Evolutionary conservation across 441 rosid species (phyloP).

Genomic region (Bocquillonia castaneifolia): DNA sequence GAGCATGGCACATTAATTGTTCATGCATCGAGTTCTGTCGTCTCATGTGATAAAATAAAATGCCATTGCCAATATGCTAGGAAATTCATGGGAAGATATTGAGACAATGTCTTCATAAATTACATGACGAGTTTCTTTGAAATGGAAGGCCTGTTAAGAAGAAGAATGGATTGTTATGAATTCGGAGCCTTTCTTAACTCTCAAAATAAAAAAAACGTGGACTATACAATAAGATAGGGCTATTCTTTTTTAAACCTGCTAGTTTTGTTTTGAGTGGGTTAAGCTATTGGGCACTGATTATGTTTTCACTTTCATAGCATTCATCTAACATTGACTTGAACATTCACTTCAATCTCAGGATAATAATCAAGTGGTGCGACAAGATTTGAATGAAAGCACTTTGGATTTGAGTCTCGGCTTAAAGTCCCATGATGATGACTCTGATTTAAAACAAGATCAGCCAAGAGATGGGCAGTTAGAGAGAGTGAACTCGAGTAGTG

Average conservation of each 20-base stretch:
- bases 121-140: background rate
- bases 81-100: slow-evolving; percentile 5
- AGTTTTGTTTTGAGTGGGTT: background rate
- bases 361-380: slow-evolving; percentile 47
- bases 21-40: background rate
- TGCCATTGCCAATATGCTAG: background rate
- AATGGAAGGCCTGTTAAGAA: background rate
- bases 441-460: slow-evolving; percentile 32
- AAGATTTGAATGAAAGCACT: slow-evolving; percentile 87
- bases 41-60: background rate
- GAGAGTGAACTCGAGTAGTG: slow-evolving; percentile 25
- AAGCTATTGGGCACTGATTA: background rate
- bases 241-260: background rate
- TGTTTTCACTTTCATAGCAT: background rate
- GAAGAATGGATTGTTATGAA: background rate
- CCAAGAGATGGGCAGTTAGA: slow-evolving; percentile 29
- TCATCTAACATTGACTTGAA: slow-evolving; percentile 18
- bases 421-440: slow-evolving; percentile 40
- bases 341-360: slow-evolving; percentile 41
- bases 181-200: too few species aligned
- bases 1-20: too few species aligned
- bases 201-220: too few species aligned
- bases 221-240: background rate
- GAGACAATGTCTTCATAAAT: background rate
- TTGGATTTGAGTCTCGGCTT: slow-evolving; percentile 67